These are phyloP conservation scores for Trichosporon inkin DNA, from an alignment of 1,284 basidiomycete genomes.

Conservation along the genomic window DNA sequence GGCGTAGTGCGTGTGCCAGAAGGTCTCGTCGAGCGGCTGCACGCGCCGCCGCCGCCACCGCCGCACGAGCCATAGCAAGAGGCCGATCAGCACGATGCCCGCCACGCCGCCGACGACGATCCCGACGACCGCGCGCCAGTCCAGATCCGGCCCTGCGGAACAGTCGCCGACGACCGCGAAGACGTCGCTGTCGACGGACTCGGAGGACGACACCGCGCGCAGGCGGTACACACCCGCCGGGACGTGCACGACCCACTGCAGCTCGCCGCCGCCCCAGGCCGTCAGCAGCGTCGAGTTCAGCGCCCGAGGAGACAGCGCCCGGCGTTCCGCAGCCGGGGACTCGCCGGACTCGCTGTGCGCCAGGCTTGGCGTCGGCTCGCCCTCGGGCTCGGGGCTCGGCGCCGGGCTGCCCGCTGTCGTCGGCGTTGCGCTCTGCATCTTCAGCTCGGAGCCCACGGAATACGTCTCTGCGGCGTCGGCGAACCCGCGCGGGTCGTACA, in stretches of 20 bases:
- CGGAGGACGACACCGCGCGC: not conserved
- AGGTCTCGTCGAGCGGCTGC: slow-evolving; percentile 1
- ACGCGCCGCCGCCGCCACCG: not conserved
- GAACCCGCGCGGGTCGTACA: not conserved
- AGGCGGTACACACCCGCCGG: not conserved
- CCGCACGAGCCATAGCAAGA: not conserved
- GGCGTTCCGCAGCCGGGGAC: not conserved
- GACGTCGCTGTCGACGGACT: not conserved
- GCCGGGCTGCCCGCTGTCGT: not conserved
- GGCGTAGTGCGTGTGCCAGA: slow-evolving; percentile 4
- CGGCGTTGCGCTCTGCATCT: not conserved
- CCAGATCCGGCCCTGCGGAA: not conserved
- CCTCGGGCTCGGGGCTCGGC: no score
- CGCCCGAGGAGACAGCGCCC: not conserved
- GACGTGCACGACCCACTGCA: slow-evolving; percentile 2
- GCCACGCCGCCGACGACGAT: not conserved
- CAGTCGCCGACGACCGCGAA: not conserved
- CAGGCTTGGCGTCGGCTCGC: no score
- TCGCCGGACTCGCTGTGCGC: not conserved
- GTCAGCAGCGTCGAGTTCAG: not conserved
- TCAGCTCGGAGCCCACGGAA: not conserved
- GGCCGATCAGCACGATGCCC: not conserved
- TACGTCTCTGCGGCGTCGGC: not conserved
- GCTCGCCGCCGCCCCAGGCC: slow-evolving; percentile 2
- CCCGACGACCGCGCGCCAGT: not conserved